A percentile compares a stretch with the other conserved stretches of the same genome.
Conservation (phyloP, 2,329 filamentous ascomycete species). For the Botryotinia convoluta region DNA sequence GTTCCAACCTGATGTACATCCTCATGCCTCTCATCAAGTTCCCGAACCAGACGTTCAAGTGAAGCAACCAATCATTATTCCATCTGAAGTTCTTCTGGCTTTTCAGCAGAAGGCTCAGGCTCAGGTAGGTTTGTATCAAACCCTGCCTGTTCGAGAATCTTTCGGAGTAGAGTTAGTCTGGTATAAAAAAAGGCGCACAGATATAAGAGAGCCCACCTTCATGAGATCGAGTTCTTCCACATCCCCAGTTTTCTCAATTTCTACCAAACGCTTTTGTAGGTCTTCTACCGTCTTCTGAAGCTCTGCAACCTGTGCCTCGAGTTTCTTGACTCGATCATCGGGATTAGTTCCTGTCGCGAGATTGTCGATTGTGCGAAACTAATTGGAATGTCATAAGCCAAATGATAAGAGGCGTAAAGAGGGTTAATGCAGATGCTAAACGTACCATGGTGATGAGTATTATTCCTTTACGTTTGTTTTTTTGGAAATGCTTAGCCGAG, state of each 20-base stretch:
- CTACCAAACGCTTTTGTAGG: neutral
- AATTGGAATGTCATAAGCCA: neutral
- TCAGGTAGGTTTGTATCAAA: neutral
- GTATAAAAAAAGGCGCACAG: no score
- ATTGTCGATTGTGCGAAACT: constrained; percentile 8
- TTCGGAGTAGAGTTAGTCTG: neutral
- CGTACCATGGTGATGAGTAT: neutral
- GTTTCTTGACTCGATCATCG: neutral
- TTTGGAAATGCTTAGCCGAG: no score
- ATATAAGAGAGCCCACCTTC: neutral
- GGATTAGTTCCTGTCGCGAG: constrained; percentile 1
- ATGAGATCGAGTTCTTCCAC: constrained; percentile 6
- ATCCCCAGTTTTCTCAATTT: neutral
- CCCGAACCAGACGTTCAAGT: neutral
- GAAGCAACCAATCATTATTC: constrained; percentile 1
- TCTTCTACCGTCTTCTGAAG: constrained; percentile 4
- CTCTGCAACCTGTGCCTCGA: constrained; percentile 1
- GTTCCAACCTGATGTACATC: neutral
- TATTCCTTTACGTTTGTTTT: no score
- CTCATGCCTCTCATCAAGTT: neutral
- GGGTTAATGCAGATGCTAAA: neutral
- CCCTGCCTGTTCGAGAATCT: neutral
- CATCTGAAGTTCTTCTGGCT: no score
- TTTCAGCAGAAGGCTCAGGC: neutral
- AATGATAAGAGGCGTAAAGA: neutral